Evolutionary conservation across 2,329 filamentous ascomycete species (phyloP), one percentile per base, ranked within the genome.

Genomic region (Penicillium occitanis): DNA sequence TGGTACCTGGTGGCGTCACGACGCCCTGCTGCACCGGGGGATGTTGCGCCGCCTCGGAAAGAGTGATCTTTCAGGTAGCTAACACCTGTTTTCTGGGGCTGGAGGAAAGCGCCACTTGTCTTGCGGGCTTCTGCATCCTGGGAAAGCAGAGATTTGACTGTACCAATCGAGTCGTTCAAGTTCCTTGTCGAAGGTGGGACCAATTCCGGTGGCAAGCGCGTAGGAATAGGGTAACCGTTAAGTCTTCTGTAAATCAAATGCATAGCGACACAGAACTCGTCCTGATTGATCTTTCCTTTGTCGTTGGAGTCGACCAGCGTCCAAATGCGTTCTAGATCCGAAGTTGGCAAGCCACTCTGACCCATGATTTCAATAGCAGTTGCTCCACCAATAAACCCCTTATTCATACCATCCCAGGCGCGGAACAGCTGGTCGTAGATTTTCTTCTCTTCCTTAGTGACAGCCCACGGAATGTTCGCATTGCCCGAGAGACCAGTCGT

Each of bases 211-310:
- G 95, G 95, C 11, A 99, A 85, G 53, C 90, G 89, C 73, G 89
- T 91, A 17, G 95, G 95, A 37, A 98, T 85, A 1, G 94, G 93
- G 74, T 98, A 98, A 42, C 94, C 94, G 73, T 99, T 98, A 63
- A 99, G 85, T 76, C 96, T 97, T 72, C 95, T 87, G 81, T 99
- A 99, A 73, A 99, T 99, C 79, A 99, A 82, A 85, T 99, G 95
- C 95, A 99, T 99, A 10, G 93, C 93, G 62, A 99, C 94, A 8
- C 95, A 93, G 75, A 99, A 99, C 75, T 99, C 95, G 76, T 99
- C 95, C 73, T 98, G 87, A 73, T 99, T 93, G 35, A 99, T 85
- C 65, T 93, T 90, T 19, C 95, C 95, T 77, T 95, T 95, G 78
- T 99, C 97, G 69, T 93, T 90, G 37, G 93, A 90, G 76, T 99